Base-by-base conservation (phyloP, 2,329 filamentous ascomycete species). In the Dactylella cylindrospora region DNA sequence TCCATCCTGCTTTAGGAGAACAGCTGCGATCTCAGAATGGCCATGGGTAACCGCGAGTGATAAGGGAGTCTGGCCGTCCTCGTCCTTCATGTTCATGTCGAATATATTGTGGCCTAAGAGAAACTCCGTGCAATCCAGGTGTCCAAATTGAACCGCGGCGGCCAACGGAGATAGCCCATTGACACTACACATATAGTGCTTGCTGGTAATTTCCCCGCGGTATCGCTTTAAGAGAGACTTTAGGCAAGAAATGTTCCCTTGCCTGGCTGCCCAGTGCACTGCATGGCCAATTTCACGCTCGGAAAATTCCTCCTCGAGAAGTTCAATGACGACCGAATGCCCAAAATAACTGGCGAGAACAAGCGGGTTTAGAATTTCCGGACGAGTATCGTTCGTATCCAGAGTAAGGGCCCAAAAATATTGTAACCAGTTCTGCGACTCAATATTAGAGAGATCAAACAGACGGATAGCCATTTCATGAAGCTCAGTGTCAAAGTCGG, bases 321-420 rank as follows among this genome's bases (percentile, higher is more conserved):
- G 43, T 12, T 35, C 29, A 8, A 47, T 13, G 35, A n/a, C 38
- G 12, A n/a, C 22, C 8, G 32, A 25, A 28, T 47, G 44, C 19
- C 44, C 31, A 26, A 47, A 47, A 26, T 47, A 47, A 33, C 44
- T 25, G 3, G 44, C 44, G 12, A 47, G 44, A n/a, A 33, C 32
- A 10, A 47, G 3, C 5, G 29, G 32, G 5, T 5, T 36, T 3
- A 36, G 10, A 17, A n/a, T 5, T 13, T 47, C n/a, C 6, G 29
- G 44, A 13, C 13, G 22, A 36, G 22, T 13, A 26, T 26, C 44
- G 15, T 32, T 23, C n/a, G 28, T 13, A 45, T 7, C 17, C 7
- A 22, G 8, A 15, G 29, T 32, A n/a, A n/a, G n/a, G 15, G 25
- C 17, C 41, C 41, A 45, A 22, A 29, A 33, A 29, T 45, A 45